A percentile compares a stretch with the other conserved stretches of the same genome.
Conservation (phyloP, 352 stramenopile genomes). For the Stramenopiles sp. region DNA sequence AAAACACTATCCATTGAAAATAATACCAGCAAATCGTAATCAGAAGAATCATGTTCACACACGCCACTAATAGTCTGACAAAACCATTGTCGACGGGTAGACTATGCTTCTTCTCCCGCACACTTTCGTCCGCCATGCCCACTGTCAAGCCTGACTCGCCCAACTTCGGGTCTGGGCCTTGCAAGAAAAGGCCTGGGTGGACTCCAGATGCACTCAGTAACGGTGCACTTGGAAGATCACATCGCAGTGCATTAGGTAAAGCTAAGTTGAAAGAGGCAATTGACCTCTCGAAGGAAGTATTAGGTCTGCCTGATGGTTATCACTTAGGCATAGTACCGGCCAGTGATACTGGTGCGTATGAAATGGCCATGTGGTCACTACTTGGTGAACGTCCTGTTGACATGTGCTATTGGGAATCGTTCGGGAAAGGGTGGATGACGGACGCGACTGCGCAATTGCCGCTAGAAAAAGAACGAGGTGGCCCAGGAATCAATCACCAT, state of each 20-base stretch:
- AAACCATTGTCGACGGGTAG: too few species aligned
- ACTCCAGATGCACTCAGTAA: slow-evolving; percentile 58
- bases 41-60: too few species aligned
- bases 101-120: too few species aligned
- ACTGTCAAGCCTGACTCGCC: slow-evolving; percentile 49
- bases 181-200: slow-evolving; percentile 95
- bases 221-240: slow-evolving; percentile 70
- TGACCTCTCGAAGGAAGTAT: slow-evolving; percentile 73
- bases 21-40: too few species aligned
- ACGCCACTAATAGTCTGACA: too few species aligned
- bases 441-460: slow-evolving; percentile 82
- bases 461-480: slow-evolving; percentile 51
- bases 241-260: slow-evolving; percentile 92
- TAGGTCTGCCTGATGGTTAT: slow-evolving; percentile 83
- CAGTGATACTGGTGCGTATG: slow-evolving; percentile 92
- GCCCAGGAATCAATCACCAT: slow-evolving; percentile 60
- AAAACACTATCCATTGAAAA: too few species aligned
- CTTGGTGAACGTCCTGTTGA: slow-evolving; percentile 71
- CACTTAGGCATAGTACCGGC: slow-evolving; percentile 85
- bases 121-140: too few species aligned
- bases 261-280: slow-evolving; percentile 80
- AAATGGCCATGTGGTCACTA: slow-evolving; percentile 99
- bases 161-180: slow-evolving; percentile 92
- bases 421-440: slow-evolving; percentile 80
- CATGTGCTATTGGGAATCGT: slow-evolving; percentile 32